Conservation (phyloP, 1,139 yeast species). For the Pichia sp. region DNA sequence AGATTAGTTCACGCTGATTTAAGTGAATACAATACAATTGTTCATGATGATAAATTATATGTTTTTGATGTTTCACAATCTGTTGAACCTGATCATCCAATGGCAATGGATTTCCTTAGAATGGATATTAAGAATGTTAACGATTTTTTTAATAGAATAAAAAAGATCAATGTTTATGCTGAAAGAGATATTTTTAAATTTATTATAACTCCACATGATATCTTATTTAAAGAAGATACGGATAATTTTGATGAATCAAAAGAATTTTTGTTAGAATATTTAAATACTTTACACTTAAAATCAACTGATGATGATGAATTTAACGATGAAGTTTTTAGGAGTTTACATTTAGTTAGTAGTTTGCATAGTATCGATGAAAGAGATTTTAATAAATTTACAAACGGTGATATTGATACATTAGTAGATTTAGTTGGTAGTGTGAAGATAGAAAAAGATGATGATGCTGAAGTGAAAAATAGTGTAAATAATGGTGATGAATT, state of each 20-base stretch:
- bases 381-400: constrained; percentile 74
- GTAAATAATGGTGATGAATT: constrained; percentile 31
- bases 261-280: constrained; percentile 17
- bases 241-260: constrained; percentile 15
- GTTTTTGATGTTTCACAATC: constrained; percentile 96
- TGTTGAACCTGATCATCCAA: constrained; percentile 97
- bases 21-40: constrained; percentile 88
- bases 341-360: constrained; percentile 60
- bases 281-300: constrained; percentile 25
- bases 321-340: constrained; percentile 76
- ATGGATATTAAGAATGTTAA: constrained; percentile 97
- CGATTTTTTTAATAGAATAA: constrained; percentile 68
- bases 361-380: constrained; percentile 75
- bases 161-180: constrained; percentile 69
- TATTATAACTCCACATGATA: constrained; percentile 39
- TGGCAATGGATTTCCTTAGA: constrained; percentile 87
- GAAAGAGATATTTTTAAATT: constrained; percentile 78
- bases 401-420: constrained; percentile 77
- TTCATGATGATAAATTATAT: constrained; percentile 73
- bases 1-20: constrained; percentile 93
- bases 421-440: constrained; percentile 47
- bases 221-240: constrained; percentile 9
- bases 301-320: constrained; percentile 50
- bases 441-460: constrained; percentile 22
- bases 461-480: constrained; percentile 20